These are phyloP conservation scores for Paracoccidioides lutzii DNA, from an alignment of 2,329 filamentous ascomycete genomes.

Conservation along the genomic window DNA sequence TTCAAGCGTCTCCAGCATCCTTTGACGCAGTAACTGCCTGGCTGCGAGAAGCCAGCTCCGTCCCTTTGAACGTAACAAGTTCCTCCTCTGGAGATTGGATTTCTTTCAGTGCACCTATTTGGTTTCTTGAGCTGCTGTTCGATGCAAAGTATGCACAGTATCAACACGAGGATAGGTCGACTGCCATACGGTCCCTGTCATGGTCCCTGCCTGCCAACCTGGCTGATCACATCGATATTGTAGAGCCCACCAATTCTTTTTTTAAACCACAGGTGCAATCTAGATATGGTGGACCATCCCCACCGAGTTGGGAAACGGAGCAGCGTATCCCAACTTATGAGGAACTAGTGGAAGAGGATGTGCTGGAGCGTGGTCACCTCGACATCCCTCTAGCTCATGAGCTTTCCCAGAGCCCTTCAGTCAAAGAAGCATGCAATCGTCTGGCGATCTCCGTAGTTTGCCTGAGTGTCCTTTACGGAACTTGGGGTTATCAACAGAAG, in stretches of 20 bases:
- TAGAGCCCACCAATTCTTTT: neutral
- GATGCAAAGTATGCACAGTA: neutral
- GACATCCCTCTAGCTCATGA: neutral
- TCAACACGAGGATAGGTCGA: neutral
- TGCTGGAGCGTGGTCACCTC: neutral
- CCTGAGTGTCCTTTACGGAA: neutral
- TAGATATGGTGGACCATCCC: neutral
- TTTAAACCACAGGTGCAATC: neutral
- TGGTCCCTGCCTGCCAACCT: neutral
- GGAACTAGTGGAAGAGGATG: neutral
- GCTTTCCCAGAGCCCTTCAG: neutral
- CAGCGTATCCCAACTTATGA: neutral
- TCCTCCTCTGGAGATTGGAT: neutral
- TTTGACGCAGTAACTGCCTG: neutral
- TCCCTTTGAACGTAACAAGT: neutral
- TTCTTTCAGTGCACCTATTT: neutral
- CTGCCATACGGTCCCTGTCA: neutral
- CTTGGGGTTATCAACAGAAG: neutral
- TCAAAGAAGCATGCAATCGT: conserved; percentile 1
- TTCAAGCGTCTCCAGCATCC: neutral
- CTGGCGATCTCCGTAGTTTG: neutral
- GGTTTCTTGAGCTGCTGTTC: neutral
- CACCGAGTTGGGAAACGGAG: neutral
- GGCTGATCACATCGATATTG: neutral
- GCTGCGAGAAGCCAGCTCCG: neutral